These are phyloP conservation scores for Chaetomium sp. DNA, from an alignment of 2,329 filamentous ascomycete species.

Conservation along the genomic window DNA sequence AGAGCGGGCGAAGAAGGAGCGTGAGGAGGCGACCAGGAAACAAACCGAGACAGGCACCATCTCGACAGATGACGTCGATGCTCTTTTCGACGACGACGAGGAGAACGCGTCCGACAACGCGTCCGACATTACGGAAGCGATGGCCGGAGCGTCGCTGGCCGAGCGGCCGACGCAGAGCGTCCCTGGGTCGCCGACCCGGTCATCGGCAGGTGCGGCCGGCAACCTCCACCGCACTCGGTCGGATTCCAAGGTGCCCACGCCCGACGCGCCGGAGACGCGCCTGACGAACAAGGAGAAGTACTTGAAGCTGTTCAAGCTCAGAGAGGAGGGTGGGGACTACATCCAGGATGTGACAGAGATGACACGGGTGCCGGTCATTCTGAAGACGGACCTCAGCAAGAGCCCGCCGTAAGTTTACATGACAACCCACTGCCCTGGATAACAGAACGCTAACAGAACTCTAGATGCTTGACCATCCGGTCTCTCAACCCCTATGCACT, in stretches of 20 bases:
- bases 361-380: constrained; percentile 93
- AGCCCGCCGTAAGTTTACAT: constrained; percentile 87
- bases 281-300: constrained; percentile 96
- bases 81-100: constrained; percentile 92
- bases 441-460: constrained; percentile 42
- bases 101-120: constrained; percentile 83
- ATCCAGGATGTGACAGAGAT: constrained; percentile 99
- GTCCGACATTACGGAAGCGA: constrained; percentile 86
- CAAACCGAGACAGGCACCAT: constrained; percentile 95
- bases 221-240: constrained; percentile 85
- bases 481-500: constrained; percentile 78
- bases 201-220: constrained; percentile 65
- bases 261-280: constrained; percentile 75
- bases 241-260: constrained; percentile 83
- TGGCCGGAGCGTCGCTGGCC: constrained; percentile 84
- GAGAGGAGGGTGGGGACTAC: constrained; percentile 91
- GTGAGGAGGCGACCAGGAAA: constrained; percentile 87
- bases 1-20: constrained; percentile 78
- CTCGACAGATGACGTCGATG: constrained; percentile 88
- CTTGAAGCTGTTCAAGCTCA: constrained; percentile 80
- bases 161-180: constrained; percentile 95
- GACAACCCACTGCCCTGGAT: background rate
- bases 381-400: constrained; percentile 98
- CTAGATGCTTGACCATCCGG: constrained; percentile 78
- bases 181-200: constrained; percentile 83